A percentile compares a stretch with the other conserved stretches of the same genome.
These are phyloP conservation scores for Hortiboletus rubellus DNA, from an alignment of 1,284 basidiomycete species.

Conservation along the genomic window DNA sequence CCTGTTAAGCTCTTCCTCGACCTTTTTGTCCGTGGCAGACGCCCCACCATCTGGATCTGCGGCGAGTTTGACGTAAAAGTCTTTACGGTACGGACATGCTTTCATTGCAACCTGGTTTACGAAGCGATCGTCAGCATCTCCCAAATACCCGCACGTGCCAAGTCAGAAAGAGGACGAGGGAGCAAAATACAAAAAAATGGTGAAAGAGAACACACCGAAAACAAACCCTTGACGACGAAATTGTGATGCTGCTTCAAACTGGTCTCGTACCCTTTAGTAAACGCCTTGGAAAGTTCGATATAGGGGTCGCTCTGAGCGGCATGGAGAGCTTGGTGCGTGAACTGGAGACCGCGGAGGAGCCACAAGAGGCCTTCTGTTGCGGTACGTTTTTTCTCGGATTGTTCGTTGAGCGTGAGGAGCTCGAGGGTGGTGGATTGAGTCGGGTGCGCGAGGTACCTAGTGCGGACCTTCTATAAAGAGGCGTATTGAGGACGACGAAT, in stretches of 20 bases:
- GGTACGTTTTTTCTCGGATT: slow-evolving; percentile 80
- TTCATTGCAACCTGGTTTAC: slow-evolving; percentile 70
- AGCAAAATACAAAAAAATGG: background rate
- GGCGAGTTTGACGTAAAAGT: slow-evolving; percentile 90
- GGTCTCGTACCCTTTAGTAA: slow-evolving; percentile 80
- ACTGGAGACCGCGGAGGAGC: slow-evolving; percentile 87
- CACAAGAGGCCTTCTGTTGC: slow-evolving; percentile 94
- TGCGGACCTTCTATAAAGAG: slow-evolving; percentile 77
- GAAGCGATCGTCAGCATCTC: background rate
- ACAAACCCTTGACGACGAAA: slow-evolving; percentile 84
- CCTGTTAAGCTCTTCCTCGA: slow-evolving; percentile 68
- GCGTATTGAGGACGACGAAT: background rate
- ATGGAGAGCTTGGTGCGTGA: slow-evolving; percentile 86
- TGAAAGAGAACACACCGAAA: slow-evolving; percentile 60
- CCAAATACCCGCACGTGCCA: too few species aligned
- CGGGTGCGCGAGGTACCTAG: slow-evolving; percentile 71
- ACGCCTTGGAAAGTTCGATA: slow-evolving; percentile 76
- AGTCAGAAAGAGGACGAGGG: too few species aligned
- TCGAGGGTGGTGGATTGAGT: slow-evolving; percentile 79
- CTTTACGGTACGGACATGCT: slow-evolving; percentile 89
- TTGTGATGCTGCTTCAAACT: slow-evolving; percentile 88
- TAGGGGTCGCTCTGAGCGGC: slow-evolving; percentile 66
- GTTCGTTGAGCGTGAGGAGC: slow-evolving; percentile 82
- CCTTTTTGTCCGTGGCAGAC: slow-evolving; percentile 59
- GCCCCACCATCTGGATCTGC: slow-evolving; percentile 60